Base-by-base conservation (phyloP, 345 rosid species). In the Lumnitzera racemosa region DNA sequence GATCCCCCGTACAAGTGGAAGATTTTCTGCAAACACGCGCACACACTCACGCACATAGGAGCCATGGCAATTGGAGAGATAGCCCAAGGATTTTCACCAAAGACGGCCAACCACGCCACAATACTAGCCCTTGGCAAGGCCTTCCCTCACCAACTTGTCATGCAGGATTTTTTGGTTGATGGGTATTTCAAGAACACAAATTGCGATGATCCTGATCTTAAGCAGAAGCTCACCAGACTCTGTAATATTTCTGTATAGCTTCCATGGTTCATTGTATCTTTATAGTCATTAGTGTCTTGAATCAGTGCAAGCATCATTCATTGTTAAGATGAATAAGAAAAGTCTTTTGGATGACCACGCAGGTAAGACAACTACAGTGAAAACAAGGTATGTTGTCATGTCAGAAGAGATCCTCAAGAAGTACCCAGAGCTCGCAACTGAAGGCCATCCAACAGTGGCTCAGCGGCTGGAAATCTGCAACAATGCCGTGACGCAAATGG, bases 341-440 rank as follows among this genome's bases (percentile, higher is more conserved):
- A 36, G 43, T 36, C 43, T 36, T 4, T 7, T 5, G 43, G 43
- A 36, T 9, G 43, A 4, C 5, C 47, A 64, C 54, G 29, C 77
- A 94, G 99, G 99, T 76, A 83, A 88, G 84, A 86, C 99, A 47
- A 94, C 97, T 6, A 90, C 96, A 1, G 95, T 95, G 48, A 95
- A 86, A 70, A 90, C 97, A 50, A 84, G 99, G 72, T 95, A 86
- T 59, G 95, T 85, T 63, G 99, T 95, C 12, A 90, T 95, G 97
- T 95, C 97, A 0, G 95, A 90, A 12, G 99, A 95, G 81, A 88
- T 95, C 65, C 77, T 90, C 13, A 76, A 61, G 50, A 78, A 86
- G 70, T 86, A 90, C 61, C 99, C 97, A 6, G 95, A 95, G 80
- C 89, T 95, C 5, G 78, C 83, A 27, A 58, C 78, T 10, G 97